phyloP scores from a whole-genome alignment of 768 basidiomycete genomes.

The Cubamyces sp. region DNA sequence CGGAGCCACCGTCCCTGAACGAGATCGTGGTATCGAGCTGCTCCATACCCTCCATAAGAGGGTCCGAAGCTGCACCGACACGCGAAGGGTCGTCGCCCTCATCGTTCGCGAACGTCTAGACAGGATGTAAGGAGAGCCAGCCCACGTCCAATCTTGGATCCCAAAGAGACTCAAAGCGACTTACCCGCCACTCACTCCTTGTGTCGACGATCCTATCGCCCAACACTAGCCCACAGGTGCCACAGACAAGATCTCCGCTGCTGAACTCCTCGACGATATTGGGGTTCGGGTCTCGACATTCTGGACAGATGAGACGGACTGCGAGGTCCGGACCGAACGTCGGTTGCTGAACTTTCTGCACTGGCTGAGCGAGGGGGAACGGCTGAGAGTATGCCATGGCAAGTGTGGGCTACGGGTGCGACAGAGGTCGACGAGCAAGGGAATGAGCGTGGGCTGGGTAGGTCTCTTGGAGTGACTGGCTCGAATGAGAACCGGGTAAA shows the following conservation, averaged over 20 bases:
- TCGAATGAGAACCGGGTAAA: not conserved
- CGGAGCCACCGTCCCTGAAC: conserved; percentile 93
- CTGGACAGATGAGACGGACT: conserved; percentile 91
- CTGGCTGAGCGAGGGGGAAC: conserved; percentile 72
- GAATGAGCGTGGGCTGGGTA: conserved; percentile 9
- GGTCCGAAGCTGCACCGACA: conserved; percentile 96
- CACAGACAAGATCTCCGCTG: conserved; percentile 96
- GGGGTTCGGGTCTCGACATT: conserved; percentile 91
- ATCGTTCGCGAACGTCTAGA: conserved; percentile 98
- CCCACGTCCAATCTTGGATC: conserved; percentile 26
- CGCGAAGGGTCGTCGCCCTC: conserved; percentile 99
- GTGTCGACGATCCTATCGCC: conserved; percentile 98
- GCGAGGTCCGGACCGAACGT: conserved; percentile 82
- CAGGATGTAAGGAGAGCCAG: conserved; percentile 27
- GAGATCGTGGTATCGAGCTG: conserved; percentile 95
- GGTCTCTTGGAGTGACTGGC: not conserved
- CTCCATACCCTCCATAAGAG: conserved; percentile 91
- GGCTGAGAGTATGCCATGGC: conserved; percentile 76
- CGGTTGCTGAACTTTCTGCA: conserved; percentile 55
- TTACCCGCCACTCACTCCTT: conserved; percentile 95
- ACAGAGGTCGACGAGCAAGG: conserved; percentile 19
- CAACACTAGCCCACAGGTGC: conserved; percentile 89
- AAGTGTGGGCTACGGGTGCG: conserved; percentile 28
- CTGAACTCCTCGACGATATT: conserved; percentile 98
- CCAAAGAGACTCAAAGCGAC: conserved; percentile 38